Base-by-base conservation (phyloP, 192 early-diverging fungal species). In the Coemansia asiatica region DNA sequence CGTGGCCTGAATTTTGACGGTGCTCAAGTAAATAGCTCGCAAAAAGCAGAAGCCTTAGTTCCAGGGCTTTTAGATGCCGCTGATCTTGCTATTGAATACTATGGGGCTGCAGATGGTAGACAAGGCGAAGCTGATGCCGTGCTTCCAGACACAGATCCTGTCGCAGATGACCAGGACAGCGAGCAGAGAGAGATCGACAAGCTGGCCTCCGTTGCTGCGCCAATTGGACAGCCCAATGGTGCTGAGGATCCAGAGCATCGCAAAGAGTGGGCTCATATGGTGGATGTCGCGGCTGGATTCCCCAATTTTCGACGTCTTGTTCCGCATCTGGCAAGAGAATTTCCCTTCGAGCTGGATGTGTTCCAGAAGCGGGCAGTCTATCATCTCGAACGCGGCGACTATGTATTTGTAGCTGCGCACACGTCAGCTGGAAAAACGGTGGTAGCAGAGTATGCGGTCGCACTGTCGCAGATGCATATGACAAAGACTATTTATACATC, bases 341-440 rank as follows among this genome's bases (percentile, higher is more conserved):
- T 89, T 69, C 90, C 92, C 6, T 99, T 98, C 61, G 95, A 98
- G 75, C 86, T 99, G 25, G 95, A 99, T 70, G 87, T 90, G 25
- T 99, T 99, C 76, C 97, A 99, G 74, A 97, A 97, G 73, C 88
- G 89, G 40, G 97, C 97, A 0, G 92, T 99, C 2, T 97, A 95
- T 72, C 94, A 94, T 75, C 78, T 99, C 50, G 97, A 99, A 78
- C 90, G 87, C 55, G 93, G 93, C 19, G 94, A 98, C 56, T 93
- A 89, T 23, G 95, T 99, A 18, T 99, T 99, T 84, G 90, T 99
- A 13, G 97, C 97, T 0, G 97, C 97, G 1, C 97, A 99, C 64
- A 99, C 97, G 1, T 95, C 94, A 33, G 95, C 97, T 2, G 97
- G 97, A 56, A 99, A 99, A 79, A 99, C 97, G 0, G 96, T 93